phyloP scores from a whole-genome alignment of 805 yeast species.

The Teunomyces kruisii region DNA sequence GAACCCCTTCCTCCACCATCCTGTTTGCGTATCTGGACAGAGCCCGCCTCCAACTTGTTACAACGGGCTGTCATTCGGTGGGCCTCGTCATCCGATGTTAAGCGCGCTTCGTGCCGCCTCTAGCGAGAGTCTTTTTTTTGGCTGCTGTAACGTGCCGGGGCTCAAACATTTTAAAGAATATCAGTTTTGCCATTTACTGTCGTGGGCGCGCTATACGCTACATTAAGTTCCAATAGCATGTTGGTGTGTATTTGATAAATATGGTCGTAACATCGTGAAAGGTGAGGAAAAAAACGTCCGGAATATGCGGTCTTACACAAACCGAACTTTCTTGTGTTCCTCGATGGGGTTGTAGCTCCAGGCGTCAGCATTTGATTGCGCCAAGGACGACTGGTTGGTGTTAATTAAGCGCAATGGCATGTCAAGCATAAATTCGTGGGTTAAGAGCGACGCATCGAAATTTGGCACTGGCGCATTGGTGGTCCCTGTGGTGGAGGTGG shows the following conservation, averaged over 20 bases:
- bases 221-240: too few relatives aligned
- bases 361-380: slow-evolving; percentile 1
- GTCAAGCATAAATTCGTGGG: slow-evolving; percentile 3
- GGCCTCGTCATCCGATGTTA: too few relatives aligned
- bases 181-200: background rate
- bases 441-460: background rate
- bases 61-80: too few relatives aligned
- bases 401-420: slow-evolving; percentile 5
- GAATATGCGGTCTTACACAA: background rate
- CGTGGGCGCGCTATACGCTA: background rate
- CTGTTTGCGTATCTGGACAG: too few relatives aligned
- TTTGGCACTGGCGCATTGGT: background rate
- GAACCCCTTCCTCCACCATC: too few relatives aligned
- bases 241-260: too few relatives aligned
- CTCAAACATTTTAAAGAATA: too few relatives aligned
- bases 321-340: slow-evolving; percentile 6
- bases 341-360: slow-evolving; percentile 2
- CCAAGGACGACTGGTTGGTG: slow-evolving; percentile 10
- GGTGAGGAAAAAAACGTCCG: background rate
- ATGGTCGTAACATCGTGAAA: background rate
- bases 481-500: background rate
- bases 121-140: too few relatives aligned
- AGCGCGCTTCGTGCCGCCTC: too few relatives aligned
- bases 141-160: too few relatives aligned
- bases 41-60: too few relatives aligned